A percentile compares a stretch with the other conserved stretches of the same genome.
These are phyloP conservation scores for Tausonia pullulans DNA, from an alignment of 1,284 basidiomycete species.

Conservation along the genomic window DNA sequence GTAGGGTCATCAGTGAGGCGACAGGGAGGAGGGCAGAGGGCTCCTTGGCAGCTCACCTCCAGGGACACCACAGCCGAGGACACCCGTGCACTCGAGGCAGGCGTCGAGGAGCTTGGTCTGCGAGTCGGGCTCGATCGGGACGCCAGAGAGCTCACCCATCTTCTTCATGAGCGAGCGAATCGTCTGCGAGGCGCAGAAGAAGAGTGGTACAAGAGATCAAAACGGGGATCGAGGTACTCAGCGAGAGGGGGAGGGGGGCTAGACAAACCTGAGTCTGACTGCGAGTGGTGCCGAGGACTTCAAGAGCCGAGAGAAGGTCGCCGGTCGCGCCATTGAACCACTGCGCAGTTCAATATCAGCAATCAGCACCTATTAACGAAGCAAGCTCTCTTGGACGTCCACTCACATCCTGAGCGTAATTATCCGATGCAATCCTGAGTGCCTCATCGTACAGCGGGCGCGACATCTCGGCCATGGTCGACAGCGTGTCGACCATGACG, in stretches of 20 bases:
- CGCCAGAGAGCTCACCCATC: conserved; percentile 68
- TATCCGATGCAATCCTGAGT: conserved; percentile 9
- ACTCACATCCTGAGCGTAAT: conserved; percentile 20
- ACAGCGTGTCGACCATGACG: conserved; percentile 24
- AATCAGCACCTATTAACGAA: too few species aligned
- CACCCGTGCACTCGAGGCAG: conserved; percentile 64
- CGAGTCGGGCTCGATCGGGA: conserved; percentile 82
- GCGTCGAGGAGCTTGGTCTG: conserved; percentile 79
- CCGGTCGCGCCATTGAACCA: too few species aligned
- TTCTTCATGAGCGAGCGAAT: conserved; percentile 73
- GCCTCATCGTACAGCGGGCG: conserved; percentile 26
- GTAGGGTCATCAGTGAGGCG: conserved; percentile 8
- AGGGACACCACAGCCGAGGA: conserved; percentile 90
- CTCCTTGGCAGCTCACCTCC: conserved; percentile 52
- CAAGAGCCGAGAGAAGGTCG: neutral
- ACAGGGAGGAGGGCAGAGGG: conserved; percentile 1
- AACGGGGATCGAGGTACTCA: neutral
- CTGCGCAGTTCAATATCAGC: too few species aligned
- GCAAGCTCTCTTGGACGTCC: too few species aligned
- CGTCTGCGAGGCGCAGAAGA: conserved; percentile 38
- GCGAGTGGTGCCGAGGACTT: conserved; percentile 5
- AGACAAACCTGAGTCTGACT: conserved; percentile 2
- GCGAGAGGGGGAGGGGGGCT: neutral
- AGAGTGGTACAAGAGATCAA: neutral
- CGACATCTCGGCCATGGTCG: conserved; percentile 24